These are phyloP conservation scores for Bruguiera sexangula DNA, from an alignment of 345 rosid species.

Conservation along the genomic window DNA sequence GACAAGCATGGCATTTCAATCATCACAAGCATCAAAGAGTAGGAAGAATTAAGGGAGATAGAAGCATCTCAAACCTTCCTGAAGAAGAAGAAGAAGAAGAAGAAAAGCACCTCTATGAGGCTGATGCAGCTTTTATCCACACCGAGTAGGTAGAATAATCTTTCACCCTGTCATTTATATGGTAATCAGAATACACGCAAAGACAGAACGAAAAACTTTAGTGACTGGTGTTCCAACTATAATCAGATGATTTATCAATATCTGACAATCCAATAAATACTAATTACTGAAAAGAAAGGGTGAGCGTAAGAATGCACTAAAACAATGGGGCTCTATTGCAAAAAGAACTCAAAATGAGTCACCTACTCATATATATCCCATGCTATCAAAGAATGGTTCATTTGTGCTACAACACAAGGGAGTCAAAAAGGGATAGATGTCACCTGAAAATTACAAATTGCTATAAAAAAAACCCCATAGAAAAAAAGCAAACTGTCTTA, in stretches of 20 bases:
- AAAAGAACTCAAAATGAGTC: too few species aligned
- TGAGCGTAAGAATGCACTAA: background rate
- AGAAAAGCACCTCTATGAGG: background rate
- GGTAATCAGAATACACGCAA: background rate
- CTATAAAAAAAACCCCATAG: background rate
- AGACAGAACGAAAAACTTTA: background rate
- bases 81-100: background rate
- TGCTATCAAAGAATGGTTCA: background rate
- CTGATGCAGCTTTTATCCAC: constrained; percentile 15
- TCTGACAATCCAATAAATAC: background rate
- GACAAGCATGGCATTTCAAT: background rate
- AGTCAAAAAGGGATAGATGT: background rate
- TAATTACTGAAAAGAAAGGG: background rate
- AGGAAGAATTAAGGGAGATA: background rate
- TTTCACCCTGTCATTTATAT: constrained; percentile 16
- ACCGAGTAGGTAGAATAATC: constrained; percentile 21
- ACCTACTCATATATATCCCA: too few species aligned
- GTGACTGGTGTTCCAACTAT: background rate
- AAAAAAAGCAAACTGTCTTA: background rate
- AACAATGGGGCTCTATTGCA: background rate
- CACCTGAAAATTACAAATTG: background rate
- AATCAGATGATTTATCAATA: background rate
- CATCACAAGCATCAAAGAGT: background rate
- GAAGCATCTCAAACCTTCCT: constrained; percentile 3
- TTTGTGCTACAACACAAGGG: background rate